A percentile compares a stretch with the other conserved stretches of the same genome.
These are phyloP conservation scores for Lipomyces spencermartinsiae DNA, from an alignment of 805 yeast species.

Conservation along the genomic window DNA sequence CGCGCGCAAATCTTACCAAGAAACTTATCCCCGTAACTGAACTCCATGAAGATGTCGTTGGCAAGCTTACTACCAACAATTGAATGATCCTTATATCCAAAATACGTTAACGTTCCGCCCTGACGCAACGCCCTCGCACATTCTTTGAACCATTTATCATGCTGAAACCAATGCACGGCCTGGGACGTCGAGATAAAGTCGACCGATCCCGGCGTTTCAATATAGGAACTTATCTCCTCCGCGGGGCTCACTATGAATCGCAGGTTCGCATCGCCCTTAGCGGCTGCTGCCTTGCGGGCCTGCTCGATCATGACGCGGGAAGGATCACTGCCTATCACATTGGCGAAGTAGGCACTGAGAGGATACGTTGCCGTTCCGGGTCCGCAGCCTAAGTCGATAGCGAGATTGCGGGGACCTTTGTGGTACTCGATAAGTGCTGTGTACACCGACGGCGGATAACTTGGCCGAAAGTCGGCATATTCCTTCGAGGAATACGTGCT, in stretches of 20 bases:
- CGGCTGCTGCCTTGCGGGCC: constrained; percentile 48
- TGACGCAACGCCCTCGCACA: constrained; percentile 58
- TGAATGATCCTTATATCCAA: constrained; percentile 80
- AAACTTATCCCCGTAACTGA: constrained; percentile 54
- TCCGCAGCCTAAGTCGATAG: constrained; percentile 81
- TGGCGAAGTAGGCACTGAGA: constrained; percentile 53
- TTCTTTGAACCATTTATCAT: constrained; percentile 57
- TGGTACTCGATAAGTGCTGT: constrained; percentile 53
- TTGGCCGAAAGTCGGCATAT: constrained; percentile 69
- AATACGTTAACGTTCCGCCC: constrained; percentile 73
- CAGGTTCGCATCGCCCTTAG: constrained; percentile 33
- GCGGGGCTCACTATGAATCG: constrained; percentile 32
- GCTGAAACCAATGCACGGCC: constrained; percentile 85
- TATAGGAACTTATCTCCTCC: constrained; percentile 38
- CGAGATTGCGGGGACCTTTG: constrained; percentile 44
- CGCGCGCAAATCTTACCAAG: constrained; percentile 37
- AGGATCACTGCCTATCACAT: constrained; percentile 67
- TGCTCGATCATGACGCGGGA: constrained; percentile 61
- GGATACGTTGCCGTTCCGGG: constrained; percentile 75
- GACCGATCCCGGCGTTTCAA: constrained; percentile 47
- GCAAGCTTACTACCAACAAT: constrained; percentile 60
- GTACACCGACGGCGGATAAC: constrained; percentile 63
- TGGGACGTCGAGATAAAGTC: constrained; percentile 82
- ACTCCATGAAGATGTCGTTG: constrained; percentile 59
- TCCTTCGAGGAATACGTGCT: constrained; percentile 20